Evolutionary conservation across 176 grass and related monocot genomes (phyloP).

Genomic region (Avena atlantica): DNA sequence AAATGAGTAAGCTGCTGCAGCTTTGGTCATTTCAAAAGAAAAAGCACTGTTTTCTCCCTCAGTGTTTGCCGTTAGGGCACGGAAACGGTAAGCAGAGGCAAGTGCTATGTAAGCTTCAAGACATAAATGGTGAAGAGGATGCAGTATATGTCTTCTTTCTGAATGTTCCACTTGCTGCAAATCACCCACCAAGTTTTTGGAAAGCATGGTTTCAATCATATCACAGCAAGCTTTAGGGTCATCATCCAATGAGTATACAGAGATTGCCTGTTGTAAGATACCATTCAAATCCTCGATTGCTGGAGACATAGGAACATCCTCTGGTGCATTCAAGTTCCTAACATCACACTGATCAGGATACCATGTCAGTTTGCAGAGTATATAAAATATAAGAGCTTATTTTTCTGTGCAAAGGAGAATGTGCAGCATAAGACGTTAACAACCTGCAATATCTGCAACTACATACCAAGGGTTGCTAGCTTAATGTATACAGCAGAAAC

Average conservation of each 20-base stretch:
- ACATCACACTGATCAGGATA: conserved; percentile 52
- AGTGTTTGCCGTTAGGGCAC: conserved; percentile 42
- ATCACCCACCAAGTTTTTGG: conserved; percentile 38
- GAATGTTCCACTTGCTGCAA: conserved; percentile 42
- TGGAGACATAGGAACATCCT: conserved; percentile 25
- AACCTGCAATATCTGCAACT: conserved; percentile 8
- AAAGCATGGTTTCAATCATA: conserved; percentile 81
- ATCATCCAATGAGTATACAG: conserved; percentile 58
- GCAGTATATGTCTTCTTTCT: conserved; percentile 54
- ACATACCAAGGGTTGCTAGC: not conserved
- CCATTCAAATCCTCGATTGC: conserved; percentile 53
- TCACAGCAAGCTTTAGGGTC: conserved; percentile 76
- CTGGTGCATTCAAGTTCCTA: conserved; percentile 55
- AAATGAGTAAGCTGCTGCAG: conserved; percentile 74
- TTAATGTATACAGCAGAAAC: conserved; percentile 8
- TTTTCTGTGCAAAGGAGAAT: not conserved
- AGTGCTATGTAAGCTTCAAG: conserved; percentile 66
- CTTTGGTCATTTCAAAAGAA: conserved; percentile 60
- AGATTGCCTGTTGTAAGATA: conserved; percentile 70
- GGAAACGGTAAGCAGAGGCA: conserved; percentile 74
- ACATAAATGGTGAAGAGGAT: conserved; percentile 75
- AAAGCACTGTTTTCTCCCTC: conserved; percentile 29
- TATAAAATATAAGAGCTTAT: not conserved
- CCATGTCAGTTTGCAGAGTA: conserved; percentile 26
- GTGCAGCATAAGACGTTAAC: not conserved